Base-by-base conservation (phyloP, 331 rosid genomes). In the Malus hybrid region DNA sequence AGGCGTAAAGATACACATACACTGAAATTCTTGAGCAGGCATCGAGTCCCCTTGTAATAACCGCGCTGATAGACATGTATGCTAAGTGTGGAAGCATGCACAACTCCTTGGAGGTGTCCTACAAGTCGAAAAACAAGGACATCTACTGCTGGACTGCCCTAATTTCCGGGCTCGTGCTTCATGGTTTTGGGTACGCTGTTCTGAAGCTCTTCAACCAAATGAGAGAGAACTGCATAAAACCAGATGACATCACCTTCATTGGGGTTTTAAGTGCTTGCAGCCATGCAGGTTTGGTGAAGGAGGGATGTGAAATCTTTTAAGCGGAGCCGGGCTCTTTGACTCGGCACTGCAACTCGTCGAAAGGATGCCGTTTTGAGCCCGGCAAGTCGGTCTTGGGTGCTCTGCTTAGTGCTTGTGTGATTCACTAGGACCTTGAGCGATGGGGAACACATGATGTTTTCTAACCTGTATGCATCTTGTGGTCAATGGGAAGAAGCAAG, bases 181-280 rank as follows among this genome's bases (percentile, higher is more conserved):
- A 77, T 32, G 82, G 81, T 34, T 56, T 61, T 16, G 72, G 82
- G 48, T 7, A 29, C 20, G 55, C 74, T 3, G 79, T 69, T 42
- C 76, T 82, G 16, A 78, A 73, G 63, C 56, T 82, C 29, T 77
- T 68, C 39, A 12, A 78, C 24, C 55, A 73, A 61, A 73, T 82
- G 82, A 62, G 69, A 68, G 74, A 69, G 20, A 69, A 20, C 19
- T 20, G 57, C 20, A 68, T 68, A 50, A 68, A 9, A 65, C 85
- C 85, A 22, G 85, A 77, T 46, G 77, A 82, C 53, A 72, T 82
- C 24, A 82, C 85, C 72, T 82, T 82, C 63, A 77, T 77, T 46
- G 82, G 64, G 6, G 32, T 82, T 32, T 53, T 77, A 22, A 77
- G 79, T 73, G 79, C 85, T 12, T 77, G 85, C 42, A 74, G 74